Base-by-base conservation (phyloP, 257 asterid genomes). In the Scutellaria minor region DNA sequence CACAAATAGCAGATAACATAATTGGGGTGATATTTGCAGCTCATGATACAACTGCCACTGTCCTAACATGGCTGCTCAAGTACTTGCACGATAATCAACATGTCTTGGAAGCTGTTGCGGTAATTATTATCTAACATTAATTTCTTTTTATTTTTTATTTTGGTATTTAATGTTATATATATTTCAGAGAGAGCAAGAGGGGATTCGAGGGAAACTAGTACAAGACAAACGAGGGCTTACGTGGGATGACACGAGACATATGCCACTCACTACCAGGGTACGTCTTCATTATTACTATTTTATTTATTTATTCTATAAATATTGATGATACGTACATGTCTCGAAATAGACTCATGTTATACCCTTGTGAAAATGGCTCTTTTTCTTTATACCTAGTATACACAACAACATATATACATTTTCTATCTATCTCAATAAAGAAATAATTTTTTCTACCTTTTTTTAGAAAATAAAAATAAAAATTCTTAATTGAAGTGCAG, bases 11-110 rank as follows among this genome's bases (percentile, higher is more conserved):
- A 0, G 96, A 90, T 61, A 90, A 87, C 51, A 85, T 89, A 15
- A 89, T 89, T 0, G 93, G 90, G 68, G 88, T 89, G 0, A 86
- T 89, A 60, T 89, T 89, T 35, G 96, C 96, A 2, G 96, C 96
- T 56, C 93, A 87, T 44, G 96, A 89, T 58, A 89, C 96, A 2
- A 89, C 96, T 0, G 96, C 93, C 7, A 87, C 84, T 20, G 87
- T 80, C 57, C 82, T 89, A 8, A 89, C 96, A 7, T 89, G 96
- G 96, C 41, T 87, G 27, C 83, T 89, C 72, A 89, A 89, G 75
- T 87, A 87, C 80, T 66, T 89, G 76, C 90, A 84, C 78, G 93
- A 89, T 9, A 70, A 87, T 68, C 51, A 68, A 61, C 18, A 37
- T 61, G 82, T 87, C 35, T 50, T 83, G 12, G 18, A 70, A 24